Conservation (phyloP, 148 eudicot species). For the Amaranthus hypochondriacus region DNA sequence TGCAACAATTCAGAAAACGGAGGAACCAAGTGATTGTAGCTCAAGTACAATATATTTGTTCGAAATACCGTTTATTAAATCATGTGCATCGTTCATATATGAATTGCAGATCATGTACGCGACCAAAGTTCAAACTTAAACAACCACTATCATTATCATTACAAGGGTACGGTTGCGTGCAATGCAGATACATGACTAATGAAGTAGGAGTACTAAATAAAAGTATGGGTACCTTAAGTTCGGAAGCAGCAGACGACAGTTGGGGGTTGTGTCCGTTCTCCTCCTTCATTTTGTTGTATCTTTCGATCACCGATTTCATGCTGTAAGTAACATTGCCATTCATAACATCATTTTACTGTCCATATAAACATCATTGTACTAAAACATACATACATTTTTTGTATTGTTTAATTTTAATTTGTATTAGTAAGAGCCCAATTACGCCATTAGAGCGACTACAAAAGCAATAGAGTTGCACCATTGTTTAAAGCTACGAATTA, state of each 20-base stretch:
- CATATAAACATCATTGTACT: neutral
- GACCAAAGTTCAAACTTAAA: neutral
- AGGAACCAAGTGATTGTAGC: too few relatives aligned
- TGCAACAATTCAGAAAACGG: too few relatives aligned
- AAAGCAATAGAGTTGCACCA: too few relatives aligned
- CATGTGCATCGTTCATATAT: neutral
- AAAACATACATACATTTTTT: neutral
- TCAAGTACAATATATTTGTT: too few relatives aligned
- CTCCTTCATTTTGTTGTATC: slow-evolving; percentile 52
- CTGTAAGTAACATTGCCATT: slow-evolving; percentile 30
- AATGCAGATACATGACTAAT: slow-evolving; percentile 2
- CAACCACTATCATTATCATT: too few relatives aligned
- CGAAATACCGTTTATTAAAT: neutral
- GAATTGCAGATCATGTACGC: neutral
- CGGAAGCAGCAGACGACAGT: slow-evolving; percentile 38
- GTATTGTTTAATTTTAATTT: neutral
- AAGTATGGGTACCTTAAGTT: slow-evolving; percentile 35
- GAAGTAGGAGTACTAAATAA: neutral
- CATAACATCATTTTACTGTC: slow-evolving; percentile 8
- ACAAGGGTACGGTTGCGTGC: neutral
- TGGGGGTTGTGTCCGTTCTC: slow-evolving; percentile 34
- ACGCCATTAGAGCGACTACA: too few relatives aligned
- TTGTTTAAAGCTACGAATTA: too few relatives aligned
- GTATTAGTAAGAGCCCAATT: neutral
- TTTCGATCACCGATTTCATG: slow-evolving; percentile 49